phyloP scores from a whole-genome alignment of 106 monocot genomes.

The Chionographis japonica region DNA sequence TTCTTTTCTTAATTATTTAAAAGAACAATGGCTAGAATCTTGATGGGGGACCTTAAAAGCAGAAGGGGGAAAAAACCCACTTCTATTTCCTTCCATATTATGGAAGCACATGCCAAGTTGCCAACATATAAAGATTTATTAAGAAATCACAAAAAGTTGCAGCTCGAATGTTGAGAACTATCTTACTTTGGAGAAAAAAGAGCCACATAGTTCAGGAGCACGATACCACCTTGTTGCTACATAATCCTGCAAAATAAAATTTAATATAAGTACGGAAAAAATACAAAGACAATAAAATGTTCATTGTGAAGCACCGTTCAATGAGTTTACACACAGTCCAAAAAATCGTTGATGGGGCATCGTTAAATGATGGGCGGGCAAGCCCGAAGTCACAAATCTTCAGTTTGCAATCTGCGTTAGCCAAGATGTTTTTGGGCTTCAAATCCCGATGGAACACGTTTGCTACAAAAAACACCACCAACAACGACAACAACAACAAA shows the following conservation, averaged over 20 bases:
- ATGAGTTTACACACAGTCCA: slow-evolving; percentile 45
- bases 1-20: no score
- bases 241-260: slow-evolving; percentile 29
- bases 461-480: slow-evolving; percentile 17
- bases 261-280: background rate
- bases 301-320: background rate
- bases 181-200: slow-evolving; percentile 62
- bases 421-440: slow-evolving; percentile 66
- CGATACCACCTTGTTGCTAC: slow-evolving; percentile 69
- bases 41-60: no score
- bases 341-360: slow-evolving; percentile 61
- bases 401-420: slow-evolving; percentile 66
- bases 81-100: no score
- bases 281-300: background rate
- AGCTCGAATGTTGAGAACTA: background rate
- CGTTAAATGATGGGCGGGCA: slow-evolving; percentile 57
- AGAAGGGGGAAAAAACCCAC: no score
- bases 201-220: slow-evolving; percentile 62
- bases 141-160: no score
- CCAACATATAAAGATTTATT: no score
- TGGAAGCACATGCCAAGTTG: no score
- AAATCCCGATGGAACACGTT: slow-evolving; percentile 62
- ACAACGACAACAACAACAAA: background rate
- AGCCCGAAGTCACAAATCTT: slow-evolving; percentile 67
- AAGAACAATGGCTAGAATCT: no score